Evolutionary conservation across 768 basidiomycete genomes (phyloP).

Genomic region (Cyclocybe aegerita): DNA sequence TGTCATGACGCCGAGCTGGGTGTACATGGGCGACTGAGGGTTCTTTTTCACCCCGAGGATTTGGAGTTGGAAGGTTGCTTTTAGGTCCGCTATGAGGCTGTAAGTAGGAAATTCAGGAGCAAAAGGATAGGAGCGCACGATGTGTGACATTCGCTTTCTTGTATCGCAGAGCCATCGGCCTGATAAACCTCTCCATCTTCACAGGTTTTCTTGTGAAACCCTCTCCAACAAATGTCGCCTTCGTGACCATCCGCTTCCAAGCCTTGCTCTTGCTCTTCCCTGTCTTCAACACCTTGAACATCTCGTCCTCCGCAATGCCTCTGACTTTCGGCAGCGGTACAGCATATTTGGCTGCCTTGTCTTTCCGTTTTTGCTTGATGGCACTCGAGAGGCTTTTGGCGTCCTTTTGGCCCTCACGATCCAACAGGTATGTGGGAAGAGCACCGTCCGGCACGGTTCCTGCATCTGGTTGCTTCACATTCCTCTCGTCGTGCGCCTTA

Average conservation of each 20-base stretch:
- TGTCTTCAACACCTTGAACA: conserved; percentile 99
- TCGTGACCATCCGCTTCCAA: conserved; percentile 99
- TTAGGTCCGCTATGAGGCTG: conserved; percentile 74
- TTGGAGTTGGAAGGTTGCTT: conserved; percentile 98
- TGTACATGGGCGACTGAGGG: conserved; percentile 98
- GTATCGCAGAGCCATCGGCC: conserved; percentile 96
- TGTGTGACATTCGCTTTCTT: conserved; percentile 99
- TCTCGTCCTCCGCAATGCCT: conserved; percentile 98
- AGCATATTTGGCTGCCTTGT: conserved; percentile 97
- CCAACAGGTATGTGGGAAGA: conserved; percentile 92
- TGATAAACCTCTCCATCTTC: conserved; percentile 97
- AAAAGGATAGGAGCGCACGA: conserved; percentile 52
- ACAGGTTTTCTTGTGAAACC: conserved; percentile 98
- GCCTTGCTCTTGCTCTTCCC: conserved; percentile 95
- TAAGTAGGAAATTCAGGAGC: conserved; percentile 1
- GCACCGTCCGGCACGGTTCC: conserved; percentile 86
- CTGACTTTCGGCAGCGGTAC: conserved; percentile 96
- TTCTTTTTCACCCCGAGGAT: conserved; percentile 99
- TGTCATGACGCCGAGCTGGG: conserved; percentile 93
- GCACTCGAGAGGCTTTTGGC: conserved; percentile 95
- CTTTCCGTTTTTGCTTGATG: conserved; percentile 98
- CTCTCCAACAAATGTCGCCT: conserved; percentile 98
- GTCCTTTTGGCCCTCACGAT: conserved; percentile 97
- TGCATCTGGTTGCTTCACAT: conserved; percentile 91
- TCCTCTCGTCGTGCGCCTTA: conserved; percentile 98